Conservation (phyloP, 345 rosid species). For the Syzygium aromaticum region DNA sequence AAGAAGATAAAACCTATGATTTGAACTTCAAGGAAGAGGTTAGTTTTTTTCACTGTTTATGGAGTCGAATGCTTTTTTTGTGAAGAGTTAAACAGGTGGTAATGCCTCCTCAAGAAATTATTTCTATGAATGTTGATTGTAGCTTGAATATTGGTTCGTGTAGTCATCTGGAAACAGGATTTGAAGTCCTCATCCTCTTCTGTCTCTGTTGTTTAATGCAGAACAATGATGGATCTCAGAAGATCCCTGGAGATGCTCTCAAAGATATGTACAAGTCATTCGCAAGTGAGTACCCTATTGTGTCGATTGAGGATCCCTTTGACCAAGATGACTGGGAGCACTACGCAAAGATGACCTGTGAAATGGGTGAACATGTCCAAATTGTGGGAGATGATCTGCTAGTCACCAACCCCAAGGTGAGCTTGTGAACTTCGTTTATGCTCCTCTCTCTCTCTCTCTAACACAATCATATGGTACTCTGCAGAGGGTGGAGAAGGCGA, state of each 20-base stretch:
- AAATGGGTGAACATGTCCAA: constrained; percentile 72
- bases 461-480: not conserved
- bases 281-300: constrained; percentile 79
- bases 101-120: not conserved
- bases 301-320: constrained; percentile 94
- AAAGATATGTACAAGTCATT: constrained; percentile 91
- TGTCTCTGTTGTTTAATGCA: constrained; percentile 11
- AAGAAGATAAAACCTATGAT: constrained; percentile 70
- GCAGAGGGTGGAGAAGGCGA: constrained; percentile 93
- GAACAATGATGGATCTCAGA: constrained; percentile 80
- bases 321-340: constrained; percentile 98
- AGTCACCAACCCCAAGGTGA: constrained; percentile 96
- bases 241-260: constrained; percentile 81
- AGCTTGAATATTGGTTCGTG: not conserved
- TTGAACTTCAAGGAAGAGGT: constrained; percentile 88
- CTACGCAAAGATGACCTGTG: constrained; percentile 67
- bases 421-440: not conserved
- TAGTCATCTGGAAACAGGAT: not conserved
- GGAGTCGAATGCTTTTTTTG: too few species aligned
- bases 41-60: not conserved
- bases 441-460: not conserved
- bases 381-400: constrained; percentile 97
- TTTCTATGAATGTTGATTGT: not conserved
- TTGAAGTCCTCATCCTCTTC: not conserved
- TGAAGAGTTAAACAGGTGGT: not conserved